Percentiles rank a stretch among this genome's conserved stretches.
Evolutionary conservation across 179 eudicot species (phyloP).

Genomic region (Carnegiea gigantea): DNA sequence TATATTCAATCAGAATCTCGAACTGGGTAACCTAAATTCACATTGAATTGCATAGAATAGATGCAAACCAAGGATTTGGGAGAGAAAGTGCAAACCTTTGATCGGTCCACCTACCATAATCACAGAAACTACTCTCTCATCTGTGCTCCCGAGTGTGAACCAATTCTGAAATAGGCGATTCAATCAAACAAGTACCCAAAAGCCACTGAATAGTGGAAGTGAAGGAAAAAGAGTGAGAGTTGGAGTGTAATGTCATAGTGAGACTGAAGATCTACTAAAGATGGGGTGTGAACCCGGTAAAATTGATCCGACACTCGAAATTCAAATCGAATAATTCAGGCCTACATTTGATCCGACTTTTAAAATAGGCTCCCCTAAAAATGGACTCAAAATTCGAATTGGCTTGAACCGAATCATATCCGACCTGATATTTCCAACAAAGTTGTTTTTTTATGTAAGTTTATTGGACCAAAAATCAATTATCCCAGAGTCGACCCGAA

Average conservation of each 20-base stretch:
- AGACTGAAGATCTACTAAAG: neutral
- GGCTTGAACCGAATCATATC: no score
- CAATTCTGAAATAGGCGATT: slow-evolving; percentile 5
- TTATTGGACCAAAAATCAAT: no score
- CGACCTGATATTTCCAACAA: no score
- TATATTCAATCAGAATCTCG: slow-evolving; percentile 17
- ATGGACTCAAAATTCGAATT: no score
- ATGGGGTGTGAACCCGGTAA: no score
- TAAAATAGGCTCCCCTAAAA: no score
- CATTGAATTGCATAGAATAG: slow-evolving; percentile 12
- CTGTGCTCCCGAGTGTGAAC: slow-evolving; percentile 55
- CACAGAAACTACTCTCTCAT: slow-evolving; percentile 82
- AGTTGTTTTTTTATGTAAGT: no score
- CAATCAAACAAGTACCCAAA: neutral
- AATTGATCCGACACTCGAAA: no score
- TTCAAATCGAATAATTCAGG: no score
- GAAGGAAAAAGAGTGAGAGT: neutral
- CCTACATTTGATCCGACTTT: no score
- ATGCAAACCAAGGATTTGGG: neutral
- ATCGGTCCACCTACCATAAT: slow-evolving; percentile 97
- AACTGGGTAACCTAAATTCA: slow-evolving; percentile 11
- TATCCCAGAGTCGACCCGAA: no score
- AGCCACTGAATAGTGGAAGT: neutral
- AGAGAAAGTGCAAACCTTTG: slow-evolving; percentile 51
- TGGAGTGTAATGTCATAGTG: neutral